These are phyloP conservation scores for Cladophialophora yegresii DNA, from an alignment of 2,329 filamentous ascomycete species.

Conservation along the genomic window DNA sequence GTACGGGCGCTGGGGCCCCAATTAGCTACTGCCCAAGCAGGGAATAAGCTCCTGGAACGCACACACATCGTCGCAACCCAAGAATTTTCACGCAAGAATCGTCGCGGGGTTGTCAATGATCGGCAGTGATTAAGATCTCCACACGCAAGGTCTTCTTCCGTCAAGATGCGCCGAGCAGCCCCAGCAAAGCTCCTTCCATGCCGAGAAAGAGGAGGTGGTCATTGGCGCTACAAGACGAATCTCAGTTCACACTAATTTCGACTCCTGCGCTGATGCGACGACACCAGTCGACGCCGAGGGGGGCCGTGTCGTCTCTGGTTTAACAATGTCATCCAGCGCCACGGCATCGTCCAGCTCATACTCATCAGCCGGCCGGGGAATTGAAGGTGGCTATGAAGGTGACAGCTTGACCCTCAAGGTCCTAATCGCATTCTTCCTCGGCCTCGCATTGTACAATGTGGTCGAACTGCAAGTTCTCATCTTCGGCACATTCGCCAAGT, in stretches of 20 bases:
- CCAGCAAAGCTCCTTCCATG: neutral
- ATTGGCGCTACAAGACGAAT: neutral
- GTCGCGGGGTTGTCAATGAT: constrained; percentile 12
- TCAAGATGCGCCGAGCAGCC: neutral
- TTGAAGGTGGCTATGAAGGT: constrained; percentile 35
- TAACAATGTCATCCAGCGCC: constrained; percentile 20
- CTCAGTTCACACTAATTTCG: neutral
- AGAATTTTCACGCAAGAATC: neutral
- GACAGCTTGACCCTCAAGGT: constrained; percentile 45
- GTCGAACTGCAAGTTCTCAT: constrained; percentile 53
- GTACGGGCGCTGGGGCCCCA: too few relatives aligned
- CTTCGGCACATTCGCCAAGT: constrained; percentile 52
- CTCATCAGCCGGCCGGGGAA: constrained; percentile 24
- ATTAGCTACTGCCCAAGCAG: neutral
- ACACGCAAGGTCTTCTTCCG: neutral
- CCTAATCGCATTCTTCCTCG: constrained; percentile 51
- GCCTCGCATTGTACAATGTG: constrained; percentile 54
- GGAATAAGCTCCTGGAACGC: neutral
- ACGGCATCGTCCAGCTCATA: constrained; percentile 23
- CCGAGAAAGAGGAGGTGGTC: neutral
- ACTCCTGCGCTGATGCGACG: neutral
- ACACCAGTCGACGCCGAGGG: neutral
- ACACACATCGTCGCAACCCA: constrained; percentile 3
- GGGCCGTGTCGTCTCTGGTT: neutral
- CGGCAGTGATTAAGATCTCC: constrained; percentile 5